Evolutionary conservation across 371 early-diverging fungal species (phyloP).

Genomic region (Coemansia sp.): DNA sequence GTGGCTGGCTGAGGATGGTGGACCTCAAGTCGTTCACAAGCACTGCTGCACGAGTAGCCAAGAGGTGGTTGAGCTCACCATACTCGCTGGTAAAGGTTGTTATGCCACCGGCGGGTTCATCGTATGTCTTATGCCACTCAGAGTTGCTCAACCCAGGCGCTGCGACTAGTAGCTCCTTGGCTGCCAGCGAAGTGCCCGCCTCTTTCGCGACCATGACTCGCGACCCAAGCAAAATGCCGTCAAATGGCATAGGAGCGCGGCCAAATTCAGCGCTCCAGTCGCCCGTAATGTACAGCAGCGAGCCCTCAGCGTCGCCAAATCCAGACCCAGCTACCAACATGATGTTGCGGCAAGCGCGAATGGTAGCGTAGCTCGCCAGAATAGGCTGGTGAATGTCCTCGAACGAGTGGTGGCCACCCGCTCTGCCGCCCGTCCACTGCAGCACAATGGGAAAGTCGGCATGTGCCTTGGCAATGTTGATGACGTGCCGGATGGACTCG

Average conservation of each 20-base stretch:
- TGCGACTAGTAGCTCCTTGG: slow-evolving; percentile 85
- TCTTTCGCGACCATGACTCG: slow-evolving; percentile 94
- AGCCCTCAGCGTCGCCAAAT: slow-evolving; percentile 12
- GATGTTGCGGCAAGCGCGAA: slow-evolving; percentile 82
- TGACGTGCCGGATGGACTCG: slow-evolving; percentile 80
- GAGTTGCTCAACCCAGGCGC: slow-evolving; percentile 83
- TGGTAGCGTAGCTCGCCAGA: slow-evolving; percentile 86
- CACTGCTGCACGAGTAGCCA: slow-evolving; percentile 84
- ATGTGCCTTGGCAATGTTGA: slow-evolving; percentile 83
- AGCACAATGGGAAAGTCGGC: slow-evolving; percentile 88
- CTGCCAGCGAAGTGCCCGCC: slow-evolving; percentile 72
- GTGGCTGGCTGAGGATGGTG: slow-evolving; percentile 78
- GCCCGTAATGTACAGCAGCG: slow-evolving; percentile 54
- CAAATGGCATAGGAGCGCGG: slow-evolving; percentile 93
- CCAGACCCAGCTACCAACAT: slow-evolving; percentile 62
- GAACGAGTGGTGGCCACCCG: slow-evolving; percentile 93
- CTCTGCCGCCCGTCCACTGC: slow-evolving; percentile 96
- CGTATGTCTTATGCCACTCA: slow-evolving; percentile 90
- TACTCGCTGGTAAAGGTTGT: slow-evolving; percentile 88
- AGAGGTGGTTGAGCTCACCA: slow-evolving; percentile 94
- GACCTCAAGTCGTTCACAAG: slow-evolving; percentile 90
- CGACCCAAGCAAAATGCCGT: slow-evolving; percentile 91
- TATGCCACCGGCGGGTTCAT: slow-evolving; percentile 85
- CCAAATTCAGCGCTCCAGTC: slow-evolving; percentile 83
- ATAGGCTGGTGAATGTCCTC: slow-evolving; percentile 94